These are phyloP conservation scores for Echites panduratus DNA, from an alignment of 257 asterid species.

Conservation along the genomic window DNA sequence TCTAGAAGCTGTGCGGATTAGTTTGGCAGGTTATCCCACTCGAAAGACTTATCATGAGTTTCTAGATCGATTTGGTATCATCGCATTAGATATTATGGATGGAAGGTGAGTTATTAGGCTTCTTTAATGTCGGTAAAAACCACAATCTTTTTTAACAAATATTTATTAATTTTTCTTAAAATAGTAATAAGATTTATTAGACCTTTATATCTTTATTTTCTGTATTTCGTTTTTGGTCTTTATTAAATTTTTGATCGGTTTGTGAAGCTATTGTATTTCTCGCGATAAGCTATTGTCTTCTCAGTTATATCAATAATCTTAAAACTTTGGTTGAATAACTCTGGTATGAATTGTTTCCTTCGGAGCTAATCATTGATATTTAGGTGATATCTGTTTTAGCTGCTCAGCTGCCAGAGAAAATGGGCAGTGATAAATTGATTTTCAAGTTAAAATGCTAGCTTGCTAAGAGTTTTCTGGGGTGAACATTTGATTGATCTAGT, in stretches of 20 bases:
- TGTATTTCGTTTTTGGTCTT: not conserved
- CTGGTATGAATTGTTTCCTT: not conserved
- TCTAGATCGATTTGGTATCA: conserved; percentile 88
- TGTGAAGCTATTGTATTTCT: not conserved
- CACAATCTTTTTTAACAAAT: not conserved
- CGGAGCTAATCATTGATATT: not conserved
- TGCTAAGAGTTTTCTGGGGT: not conserved
- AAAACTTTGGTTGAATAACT: not conserved
- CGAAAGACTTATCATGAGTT: conserved; percentile 93
- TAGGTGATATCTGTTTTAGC: not conserved
- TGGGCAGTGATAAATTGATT: not conserved
- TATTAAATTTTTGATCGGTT: not conserved
- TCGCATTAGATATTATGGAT: conserved; percentile 69
- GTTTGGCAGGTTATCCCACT: conserved; percentile 99
- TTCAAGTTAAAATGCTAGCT: not conserved
- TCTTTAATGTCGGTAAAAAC: not conserved
- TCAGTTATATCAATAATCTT: not conserved
- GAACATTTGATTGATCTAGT: not conserved
- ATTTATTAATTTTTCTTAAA: not conserved
- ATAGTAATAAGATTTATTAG: not conserved
- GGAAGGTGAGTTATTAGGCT: conserved; percentile 52
- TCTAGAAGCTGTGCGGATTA: conserved; percentile 96
- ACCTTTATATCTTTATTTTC: not conserved
- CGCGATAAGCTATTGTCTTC: not conserved
- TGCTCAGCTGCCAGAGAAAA: not conserved